Evolutionary conservation across 345 rosid species (phyloP), one percentile per base, ranked within the genome.

Genomic region (Populus deltoides): DNA sequence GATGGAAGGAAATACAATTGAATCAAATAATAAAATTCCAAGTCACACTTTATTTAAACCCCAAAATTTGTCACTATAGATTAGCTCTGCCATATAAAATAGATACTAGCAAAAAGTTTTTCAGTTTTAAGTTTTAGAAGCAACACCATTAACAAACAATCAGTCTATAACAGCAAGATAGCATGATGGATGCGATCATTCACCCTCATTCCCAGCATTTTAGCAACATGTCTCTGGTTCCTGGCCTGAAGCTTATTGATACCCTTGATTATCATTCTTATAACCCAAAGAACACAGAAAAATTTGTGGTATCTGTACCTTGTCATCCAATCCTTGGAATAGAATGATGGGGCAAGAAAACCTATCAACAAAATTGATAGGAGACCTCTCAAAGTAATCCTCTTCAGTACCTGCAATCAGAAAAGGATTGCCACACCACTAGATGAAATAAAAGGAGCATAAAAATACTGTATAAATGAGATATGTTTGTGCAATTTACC

Each of bases 261-360:
- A 51, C 66, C 61, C 67, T 68, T 68, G 18, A 36, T 71, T 36
- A 68, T 72, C 63, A 73, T 35, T 38, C 61, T 53, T 55, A 33
- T 6, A 38, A 35, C 71, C 38, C 72, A 68, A 31, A 51, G 63
- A 43, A 61, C 20, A 18, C 45, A 22, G 22, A 45, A 36, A 39
- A 2, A 18, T 57, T 24, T 29, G 59, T 1, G 24, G 83, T 38
- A 36, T 63, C 18, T 75, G 3, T 82, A 92, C 98, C 99, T 93
- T 92, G 85, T 96, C 99, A 81, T 96, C 98, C 72, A 96, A 78
- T 72, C 99, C 98, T 81, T 93, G 98, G 83, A 96, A 96, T 41
- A 92, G 86, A 88, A 96, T 93, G 79, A 91, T 88, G 81, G 97
- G 99, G 86, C 98, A 96, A 77, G 97, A 93, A 87, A 96, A 96